These are phyloP conservation scores for Solanum infundibuliforme DNA, from an alignment of 257 asterid genomes.

Conservation along the genomic window DNA sequence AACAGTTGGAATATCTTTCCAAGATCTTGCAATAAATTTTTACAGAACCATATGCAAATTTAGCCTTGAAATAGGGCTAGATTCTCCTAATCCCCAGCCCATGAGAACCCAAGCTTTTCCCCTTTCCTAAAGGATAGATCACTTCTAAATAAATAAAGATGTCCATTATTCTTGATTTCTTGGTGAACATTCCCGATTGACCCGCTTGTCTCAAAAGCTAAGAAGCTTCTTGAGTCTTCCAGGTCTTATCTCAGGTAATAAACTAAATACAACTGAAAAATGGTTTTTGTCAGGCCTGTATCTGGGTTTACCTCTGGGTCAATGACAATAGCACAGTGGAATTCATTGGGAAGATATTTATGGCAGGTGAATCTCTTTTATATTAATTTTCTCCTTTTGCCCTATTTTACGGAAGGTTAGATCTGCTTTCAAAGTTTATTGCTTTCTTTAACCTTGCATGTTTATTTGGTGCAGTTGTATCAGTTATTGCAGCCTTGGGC, in stretches of 20 bases:
- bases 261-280: neutral
- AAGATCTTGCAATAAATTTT: neutral
- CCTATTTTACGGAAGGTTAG: neutral
- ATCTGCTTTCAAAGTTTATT: neutral
- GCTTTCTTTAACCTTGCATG: constrained; percentile 1
- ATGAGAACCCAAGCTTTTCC: neutral
- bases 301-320: constrained; percentile 77
- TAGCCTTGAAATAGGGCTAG: neutral
- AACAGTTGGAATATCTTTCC: neutral
- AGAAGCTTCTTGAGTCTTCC: neutral
- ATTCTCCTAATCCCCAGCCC: neutral
- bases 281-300: constrained; percentile 41
- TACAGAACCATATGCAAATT: neutral
- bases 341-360: constrained; percentile 69
- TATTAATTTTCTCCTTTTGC: neutral
- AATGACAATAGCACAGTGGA: constrained; percentile 56
- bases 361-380: constrained; percentile 51
- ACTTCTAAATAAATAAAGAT: neutral
- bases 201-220: neutral
- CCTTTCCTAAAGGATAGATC: neutral
- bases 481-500: constrained; percentile 81
- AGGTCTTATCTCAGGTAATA: neutral
- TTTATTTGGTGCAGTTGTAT: constrained; percentile 58
- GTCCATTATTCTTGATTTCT: neutral
- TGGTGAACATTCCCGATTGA: neutral